Evolutionary conservation across 768 basidiomycete genomes (phyloP), one percentile per base, ranked within the genome.

Genomic region (Rhizopogon sp.): DNA sequence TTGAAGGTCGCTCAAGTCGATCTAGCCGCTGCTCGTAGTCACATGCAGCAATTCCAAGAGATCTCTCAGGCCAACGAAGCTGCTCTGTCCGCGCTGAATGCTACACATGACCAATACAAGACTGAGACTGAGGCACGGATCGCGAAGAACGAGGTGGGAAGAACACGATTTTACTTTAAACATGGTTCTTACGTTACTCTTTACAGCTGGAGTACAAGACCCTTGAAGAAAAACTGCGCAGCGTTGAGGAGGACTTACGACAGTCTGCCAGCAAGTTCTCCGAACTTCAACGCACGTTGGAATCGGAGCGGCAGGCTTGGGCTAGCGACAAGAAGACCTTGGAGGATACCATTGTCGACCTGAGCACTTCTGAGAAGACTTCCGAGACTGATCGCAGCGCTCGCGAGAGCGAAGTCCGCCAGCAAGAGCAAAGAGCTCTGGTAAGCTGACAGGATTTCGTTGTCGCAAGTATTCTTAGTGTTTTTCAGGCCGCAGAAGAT

Each of bases 31-130:
- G 85, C 90, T 1, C 79, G 80, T 53, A 80, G 72, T 43, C 89
- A 93, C 63, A 84, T 87, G 29, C 81, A 88, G 56, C 93, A 94
- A 67, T 94, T 88, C 81, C 82, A 90, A 65, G 85, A 88, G 59
- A 93, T 95, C 61, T 88, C 87, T 57, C 81, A 86, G 63, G 87
- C 90, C 0, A 92, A 81, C 61, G 93, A 94, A 66, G 79, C 79
- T 58, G 89, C 91, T 8, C 74, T 95, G 6, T 75, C 80, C 29
- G 79, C 80, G 33, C 70, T 93, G 42, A 90, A 84, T 54, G 61
- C 74, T 0, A 91, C 88, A 0, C 85, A 86, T 58, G 92, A 94
- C 53, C 86, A 92, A 65, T 94, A 87, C 75, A 88, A 85, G 69
- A 63, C 79, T 3, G 79, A 83, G 1, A 85, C 85, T 0, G 90